These are phyloP conservation scores for Discostella pseudostelligera DNA, from an alignment of 108 stramenopile species.

Conservation along the genomic window DNA sequence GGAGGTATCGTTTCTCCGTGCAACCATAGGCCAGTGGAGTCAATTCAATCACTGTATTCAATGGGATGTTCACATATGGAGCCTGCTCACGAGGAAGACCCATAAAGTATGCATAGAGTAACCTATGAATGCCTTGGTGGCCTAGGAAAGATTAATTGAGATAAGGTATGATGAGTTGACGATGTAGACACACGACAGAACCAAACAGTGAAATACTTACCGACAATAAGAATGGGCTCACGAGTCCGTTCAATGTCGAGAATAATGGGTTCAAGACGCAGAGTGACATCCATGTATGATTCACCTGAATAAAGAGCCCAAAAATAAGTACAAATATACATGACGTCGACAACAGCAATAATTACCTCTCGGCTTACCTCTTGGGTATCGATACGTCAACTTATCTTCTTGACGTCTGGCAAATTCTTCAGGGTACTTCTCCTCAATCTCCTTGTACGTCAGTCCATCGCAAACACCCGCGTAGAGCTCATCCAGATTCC, in stretches of 20 bases:
- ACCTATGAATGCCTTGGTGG: slow-evolving; percentile 96
- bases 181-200: background rate
- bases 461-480: slow-evolving; percentile 94
- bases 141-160: slow-evolving; percentile 7
- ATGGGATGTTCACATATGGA: slow-evolving; percentile 95
- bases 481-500: slow-evolving; percentile 94
- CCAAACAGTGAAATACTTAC: slow-evolving; percentile 27
- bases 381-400: slow-evolving; percentile 87
- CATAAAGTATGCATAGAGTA: slow-evolving; percentile 99
- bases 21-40: slow-evolving; percentile 95
- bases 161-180: background rate
- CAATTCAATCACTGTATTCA: slow-evolving; percentile 97
- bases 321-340: slow-evolving; percentile 1
- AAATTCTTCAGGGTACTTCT: slow-evolving; percentile 95
- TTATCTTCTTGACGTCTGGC: slow-evolving; percentile 89
- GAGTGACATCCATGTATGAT: slow-evolving; percentile 98
- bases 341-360: background rate
- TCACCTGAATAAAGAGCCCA: slow-evolving; percentile 63
- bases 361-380: slow-evolving; percentile 46
- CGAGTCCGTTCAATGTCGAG: slow-evolving; percentile 97
- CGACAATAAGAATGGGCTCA: slow-evolving; percentile 96
- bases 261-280: slow-evolving; percentile 95
- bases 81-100: slow-evolving; percentile 93
- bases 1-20: slow-evolving; percentile 87
- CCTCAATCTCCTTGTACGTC: slow-evolving; percentile 95